Percentiles rank a stretch among this genome's conserved stretches.
Evolutionary conservation across 2,329 filamentous ascomycete species (phyloP).

Genomic region (Apiospora marii): DNA sequence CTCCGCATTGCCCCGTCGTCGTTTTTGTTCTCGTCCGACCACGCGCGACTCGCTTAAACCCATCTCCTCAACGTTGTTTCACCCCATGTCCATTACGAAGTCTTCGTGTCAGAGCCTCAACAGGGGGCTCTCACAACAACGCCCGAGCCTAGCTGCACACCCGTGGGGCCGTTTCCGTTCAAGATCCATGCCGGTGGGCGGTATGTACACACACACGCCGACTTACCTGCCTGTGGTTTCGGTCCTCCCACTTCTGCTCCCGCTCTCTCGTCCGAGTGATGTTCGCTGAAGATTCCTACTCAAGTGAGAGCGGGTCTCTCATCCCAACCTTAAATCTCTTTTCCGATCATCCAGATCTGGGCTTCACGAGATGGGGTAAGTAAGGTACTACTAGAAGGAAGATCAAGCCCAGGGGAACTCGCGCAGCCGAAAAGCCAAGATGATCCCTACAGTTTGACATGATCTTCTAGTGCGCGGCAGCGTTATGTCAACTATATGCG

Average conservation of each 20-base stretch:
- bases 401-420: background rate
- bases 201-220: no score
- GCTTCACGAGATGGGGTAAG: background rate
- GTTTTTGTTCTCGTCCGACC: background rate
- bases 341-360: constrained; percentile 16
- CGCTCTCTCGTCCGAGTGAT: background rate
- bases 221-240: background rate
- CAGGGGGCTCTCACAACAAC: constrained; percentile 21
- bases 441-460: background rate
- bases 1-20: background rate
- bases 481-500: background rate
- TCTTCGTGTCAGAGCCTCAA: constrained; percentile 26
- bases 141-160: background rate
- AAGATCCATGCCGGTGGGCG: background rate
- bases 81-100: constrained; percentile 22
- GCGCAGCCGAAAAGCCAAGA: background rate
- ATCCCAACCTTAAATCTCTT: constrained; percentile 8
- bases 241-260: background rate
- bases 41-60: constrained; percentile 1
- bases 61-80: constrained; percentile 25
- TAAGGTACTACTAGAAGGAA: background rate
- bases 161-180: background rate
- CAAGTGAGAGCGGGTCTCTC: background rate
- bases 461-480: background rate
- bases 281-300: background rate